These are phyloP conservation scores for Aspergillus novofumigatus DNA, from an alignment of 2,329 filamentous ascomycete species.

Conservation along the genomic window DNA sequence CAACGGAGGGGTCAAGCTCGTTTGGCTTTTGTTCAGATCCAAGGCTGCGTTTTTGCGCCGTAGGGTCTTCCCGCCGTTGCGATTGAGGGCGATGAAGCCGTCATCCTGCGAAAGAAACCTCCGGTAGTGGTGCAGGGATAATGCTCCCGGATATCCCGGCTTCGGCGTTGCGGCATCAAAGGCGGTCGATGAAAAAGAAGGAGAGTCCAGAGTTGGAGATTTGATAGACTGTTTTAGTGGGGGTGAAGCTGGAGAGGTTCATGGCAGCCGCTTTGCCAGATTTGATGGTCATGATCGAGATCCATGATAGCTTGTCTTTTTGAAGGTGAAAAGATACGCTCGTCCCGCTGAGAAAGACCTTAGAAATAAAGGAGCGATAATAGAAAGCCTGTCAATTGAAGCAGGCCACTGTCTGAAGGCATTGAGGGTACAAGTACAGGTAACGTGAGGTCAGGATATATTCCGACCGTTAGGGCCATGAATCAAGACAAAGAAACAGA, in stretches of 20 bases:
- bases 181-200: neutral
- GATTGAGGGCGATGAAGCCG: conserved; percentile 22
- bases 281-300: neutral
- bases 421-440: neutral
- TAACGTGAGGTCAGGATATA: neutral
- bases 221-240: neutral
- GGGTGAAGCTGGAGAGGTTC: conserved; percentile 1
- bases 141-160: conserved; percentile 15
- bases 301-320: neutral
- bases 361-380: neutral
- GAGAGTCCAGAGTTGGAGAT: neutral
- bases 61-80: conserved; percentile 24
- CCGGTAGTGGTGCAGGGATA: conserved; percentile 36
- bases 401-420: neutral
- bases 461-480: neutral
- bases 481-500: neutral
- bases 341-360: neutral
- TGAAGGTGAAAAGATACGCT: neutral
- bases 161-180: neutral
- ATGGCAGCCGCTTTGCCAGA: neutral
- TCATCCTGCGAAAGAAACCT: conserved; percentile 28
- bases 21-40: conserved; percentile 26
- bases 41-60: conserved; percentile 31
- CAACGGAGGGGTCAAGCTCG: conserved; percentile 12
- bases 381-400: neutral